Evolutionary conservation across 148 eudicot genomes (phyloP), one percentile per base, ranked within the genome.

Genomic region (Linanthus parryae): DNA sequence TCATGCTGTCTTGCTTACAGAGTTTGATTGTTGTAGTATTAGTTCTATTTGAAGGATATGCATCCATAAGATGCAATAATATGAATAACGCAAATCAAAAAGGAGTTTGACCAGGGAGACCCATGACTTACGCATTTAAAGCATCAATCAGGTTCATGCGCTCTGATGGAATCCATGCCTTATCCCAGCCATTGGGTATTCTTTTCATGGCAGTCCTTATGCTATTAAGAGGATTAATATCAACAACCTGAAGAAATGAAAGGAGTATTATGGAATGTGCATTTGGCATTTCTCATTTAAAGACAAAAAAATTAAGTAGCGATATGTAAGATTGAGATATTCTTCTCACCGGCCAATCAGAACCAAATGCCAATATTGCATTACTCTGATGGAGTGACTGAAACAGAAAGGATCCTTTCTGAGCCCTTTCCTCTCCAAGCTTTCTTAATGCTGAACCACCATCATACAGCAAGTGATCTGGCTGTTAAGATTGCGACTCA

Each of bases 281-380:
- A n/a, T n/a, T n/a, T n/a, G n/a, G n/a, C n/a, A n/a, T n/a, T n/a
- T n/a, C n/a, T n/a, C n/a, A n/a, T n/a, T n/a, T n/a, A n/a, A n/a
- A n/a, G n/a, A n/a, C 1, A 1, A 15, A 4, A 43, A 23, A 44
- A 39, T 13, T 10, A 14, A 12, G 24, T n/a, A n/a, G n/a, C n/a
- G n/a, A n/a, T n/a, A n/a, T n/a, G n/a, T n/a, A n/a, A n/a, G n/a
- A n/a, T n/a, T n/a, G n/a, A n/a, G n/a, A n/a, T n/a, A n/a, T n/a
- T n/a, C n/a, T 54, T 61, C 94, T 77, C 65, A 92, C 98, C 6
- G 99, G 99, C 99, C 99, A 92, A 65, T 92, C 99, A 41, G 99
- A 88, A 62, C 99, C 99, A 65, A 94, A 85, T 47, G 96, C 94
- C 66, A 94, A 64, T 17, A 44, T 45, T 34, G 95, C 79, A 47